Evolutionary conservation across 1,284 basidiomycete genomes (phyloP), one percentile per base, ranked within the genome.

Genomic region (Somion occarium): DNA sequence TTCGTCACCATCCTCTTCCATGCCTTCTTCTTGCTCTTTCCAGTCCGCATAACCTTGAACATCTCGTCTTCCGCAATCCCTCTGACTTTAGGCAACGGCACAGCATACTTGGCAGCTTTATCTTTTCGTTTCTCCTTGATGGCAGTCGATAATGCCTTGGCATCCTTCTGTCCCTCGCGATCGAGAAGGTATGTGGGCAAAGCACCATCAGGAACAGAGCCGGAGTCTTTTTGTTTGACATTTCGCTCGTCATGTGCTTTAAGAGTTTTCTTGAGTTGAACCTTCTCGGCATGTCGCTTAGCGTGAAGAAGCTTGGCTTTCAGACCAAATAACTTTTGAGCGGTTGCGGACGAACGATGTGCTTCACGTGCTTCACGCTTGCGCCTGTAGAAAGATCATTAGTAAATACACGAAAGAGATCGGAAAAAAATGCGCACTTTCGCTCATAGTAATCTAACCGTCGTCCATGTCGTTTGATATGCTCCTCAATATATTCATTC

Each of bases 1-100:
- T 99, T 99, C 59, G 95, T 98, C 58, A 99, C 93, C 96, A 99
- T 98, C 59, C 97, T 83, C 76, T 99, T 99, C 97, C 97, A 99
- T 23, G 89, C 83, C 73, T 99, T 99, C 67, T 82, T 85, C 76
- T 96, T 98, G 66, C 84, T 90, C 78, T 98, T 98, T 51, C 97
- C 97, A 0, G 96, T 96, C 76, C 95, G 93, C 80, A 99, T 81
- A 30, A 99, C 97, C 78, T 97, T 98, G 82, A 99, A 99, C 83
- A 96, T 97, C 77, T 99, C 97, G 64, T 99, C 97, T 70, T 99
- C 97, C 18, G 96, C 95, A 61, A 99, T 98, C 43, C 97, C 97
- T 51, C 96, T 78, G 48, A 99, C 97, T 71, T 96, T 97, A 46
- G 97, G 96, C 56, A 99, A 67, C 2, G 96, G 97, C 1, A 99